Conservation (phyloP, 1,284 basidiomycete genomes). For the Coniferiporia weirii region DNA sequence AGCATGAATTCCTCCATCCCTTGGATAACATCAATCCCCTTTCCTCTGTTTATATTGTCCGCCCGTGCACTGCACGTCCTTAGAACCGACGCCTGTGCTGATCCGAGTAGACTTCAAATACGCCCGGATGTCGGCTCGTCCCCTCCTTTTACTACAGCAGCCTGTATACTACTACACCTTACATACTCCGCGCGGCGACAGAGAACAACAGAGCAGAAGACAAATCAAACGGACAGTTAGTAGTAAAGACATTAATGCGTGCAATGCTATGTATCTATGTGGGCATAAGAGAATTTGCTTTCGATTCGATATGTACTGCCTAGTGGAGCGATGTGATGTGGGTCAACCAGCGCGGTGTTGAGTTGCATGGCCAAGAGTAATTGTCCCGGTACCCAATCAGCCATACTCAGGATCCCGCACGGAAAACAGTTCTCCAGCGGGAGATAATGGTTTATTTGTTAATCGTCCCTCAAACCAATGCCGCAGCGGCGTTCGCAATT, state of each 20-base stretch:
- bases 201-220: slow-evolving; percentile 6
- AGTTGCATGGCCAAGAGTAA: too few species aligned
- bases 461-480: too few species aligned
- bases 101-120: slow-evolving; percentile 3
- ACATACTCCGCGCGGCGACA: slow-evolving; percentile 5
- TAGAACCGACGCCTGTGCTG: slow-evolving; percentile 6
- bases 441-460: too few species aligned
- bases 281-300: not conserved
- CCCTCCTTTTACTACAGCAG: slow-evolving; percentile 13
- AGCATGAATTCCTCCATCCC: slow-evolving; percentile 43
- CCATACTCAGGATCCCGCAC: too few species aligned
- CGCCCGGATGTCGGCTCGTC: slow-evolving; percentile 6
- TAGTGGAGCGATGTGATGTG: too few species aligned
- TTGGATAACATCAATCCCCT: slow-evolving; percentile 5
- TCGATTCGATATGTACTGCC: not conserved
- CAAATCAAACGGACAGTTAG: slow-evolving; percentile 15
- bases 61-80: not conserved
- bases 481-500: too few species aligned
- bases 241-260: slow-evolving; percentile 16
- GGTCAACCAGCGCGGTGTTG: too few species aligned
- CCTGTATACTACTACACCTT: slow-evolving; percentile 17
- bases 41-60: slow-evolving; percentile 5
- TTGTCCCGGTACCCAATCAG: too few species aligned
- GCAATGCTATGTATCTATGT: slow-evolving; percentile 8
- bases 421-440: too few species aligned